Percentiles rank a stretch among this genome's conserved stretches.
Conservation (phyloP, 352 stramenopile species). For the Phytophthora megakarya region DNA sequence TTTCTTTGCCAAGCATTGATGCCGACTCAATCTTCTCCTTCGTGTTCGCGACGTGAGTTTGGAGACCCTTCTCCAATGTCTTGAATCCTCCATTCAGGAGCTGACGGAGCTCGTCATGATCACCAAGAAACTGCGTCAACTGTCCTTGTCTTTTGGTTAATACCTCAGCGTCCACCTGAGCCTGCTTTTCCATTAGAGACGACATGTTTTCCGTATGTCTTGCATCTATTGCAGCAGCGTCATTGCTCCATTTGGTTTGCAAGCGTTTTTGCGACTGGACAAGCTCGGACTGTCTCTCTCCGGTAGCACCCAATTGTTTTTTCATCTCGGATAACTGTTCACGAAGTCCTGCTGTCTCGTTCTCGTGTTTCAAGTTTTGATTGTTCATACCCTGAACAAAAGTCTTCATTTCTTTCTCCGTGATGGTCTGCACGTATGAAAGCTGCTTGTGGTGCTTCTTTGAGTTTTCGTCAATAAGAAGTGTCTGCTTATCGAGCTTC, state of each 20-base stretch:
- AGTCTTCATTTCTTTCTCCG: conserved; percentile 43
- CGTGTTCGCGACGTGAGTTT: conserved; percentile 33
- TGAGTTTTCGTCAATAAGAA: conserved; percentile 43
- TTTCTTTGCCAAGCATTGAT: conserved; percentile 27
- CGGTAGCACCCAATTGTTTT: conserved; percentile 24
- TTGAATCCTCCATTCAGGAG: conserved; percentile 32
- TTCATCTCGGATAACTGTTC: conserved; percentile 37
- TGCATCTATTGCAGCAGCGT: conserved; percentile 8
- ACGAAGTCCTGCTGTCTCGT: conserved; percentile 28
- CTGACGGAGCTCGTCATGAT: conserved; percentile 36
- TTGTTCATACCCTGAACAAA: conserved; percentile 40
- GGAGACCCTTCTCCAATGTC: conserved; percentile 36
- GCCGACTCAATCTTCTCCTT: conserved; percentile 39
- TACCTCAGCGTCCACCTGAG: conserved; percentile 10
- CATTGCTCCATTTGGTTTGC: conserved; percentile 28
- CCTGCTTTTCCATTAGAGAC: conserved; percentile 36
- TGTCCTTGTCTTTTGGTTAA: conserved; percentile 29
- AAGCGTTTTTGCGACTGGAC: conserved; percentile 27
- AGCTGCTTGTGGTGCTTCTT: conserved; percentile 46
- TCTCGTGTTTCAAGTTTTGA: conserved; percentile 42
- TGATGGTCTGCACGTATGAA: conserved; percentile 36
- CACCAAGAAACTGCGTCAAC: conserved; percentile 33
- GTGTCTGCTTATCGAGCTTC: conserved; percentile 54
- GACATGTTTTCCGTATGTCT: conserved; percentile 21
- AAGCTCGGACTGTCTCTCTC: conserved; percentile 30